Evolutionary conservation across 192 early-diverging fungal genomes (phyloP), one percentile per base, ranked within the genome.

Genomic region (Phlyctochytrium planicorne): DNA sequence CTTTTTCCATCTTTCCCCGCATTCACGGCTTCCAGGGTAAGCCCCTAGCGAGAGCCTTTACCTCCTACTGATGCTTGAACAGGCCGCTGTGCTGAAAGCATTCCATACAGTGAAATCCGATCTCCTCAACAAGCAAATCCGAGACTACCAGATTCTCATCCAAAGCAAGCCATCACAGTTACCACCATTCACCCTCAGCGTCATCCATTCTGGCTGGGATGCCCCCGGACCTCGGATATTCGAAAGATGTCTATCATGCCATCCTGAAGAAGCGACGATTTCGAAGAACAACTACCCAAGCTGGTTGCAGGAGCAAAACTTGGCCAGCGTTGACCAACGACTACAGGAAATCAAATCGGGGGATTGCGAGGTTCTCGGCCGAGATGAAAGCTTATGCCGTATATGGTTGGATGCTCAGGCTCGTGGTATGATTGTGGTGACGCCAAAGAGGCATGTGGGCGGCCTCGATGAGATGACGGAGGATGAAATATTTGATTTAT

Each of bases 341-440:
- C 40, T 47, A 47, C 40, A 20, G 20, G 20, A 20, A 20, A 6
- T 47, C 10, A 47, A 6, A 20, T 47, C 40, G 40, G 40, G 40
- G 20, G 40, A 47, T 20, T 47, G 40, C 40, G 40, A 47, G 40
- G 20, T 47, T 47, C 6, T 20, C 20, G 40, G 40, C 6, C 40
- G 20, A 20, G 10, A 6, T 14, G 40, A 47, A 20, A n/a, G n/a
- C n/a, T 20, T 47, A 47, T 6, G 6, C 10, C 10, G 55, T 24
- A 10, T 47, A 20, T 69, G 68, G 68, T 23, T 69, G 14, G 68
- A 69, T 34, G 68, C 68, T 3, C 68, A 69, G 50, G 59, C 47
- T 6, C 36, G 68, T 14, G 55, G 60, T 0, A 27, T 69, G 30
- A 17, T 69, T 2, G 31, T 69, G 30, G 68, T 69, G 0, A 69